These are phyloP conservation scores for Terfezia claveryi DNA, from an alignment of 495 filamentous ascomycete species.

Conservation along the genomic window DNA sequence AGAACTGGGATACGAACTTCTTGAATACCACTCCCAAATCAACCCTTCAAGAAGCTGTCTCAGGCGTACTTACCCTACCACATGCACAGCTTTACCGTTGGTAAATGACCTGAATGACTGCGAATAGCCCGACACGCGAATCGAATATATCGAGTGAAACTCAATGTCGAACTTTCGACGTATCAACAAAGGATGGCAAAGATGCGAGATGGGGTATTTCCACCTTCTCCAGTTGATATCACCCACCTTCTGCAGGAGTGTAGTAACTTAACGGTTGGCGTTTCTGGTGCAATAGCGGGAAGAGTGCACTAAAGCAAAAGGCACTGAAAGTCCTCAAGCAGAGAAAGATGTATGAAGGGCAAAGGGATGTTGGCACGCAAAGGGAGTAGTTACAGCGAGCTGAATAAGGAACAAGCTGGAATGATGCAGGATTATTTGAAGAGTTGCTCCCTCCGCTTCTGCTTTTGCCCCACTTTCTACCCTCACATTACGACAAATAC, in stretches of 20 bases:
- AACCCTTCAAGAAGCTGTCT: slow-evolving; percentile 66
- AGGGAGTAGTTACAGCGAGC: slow-evolving; percentile 80
- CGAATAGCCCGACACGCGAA: slow-evolving; percentile 51
- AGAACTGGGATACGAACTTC: slow-evolving; percentile 33
- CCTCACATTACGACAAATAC: no score
- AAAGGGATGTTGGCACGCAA: no score
- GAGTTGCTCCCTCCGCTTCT: slow-evolving; percentile 22
- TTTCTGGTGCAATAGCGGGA: slow-evolving; percentile 28
- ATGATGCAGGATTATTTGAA: slow-evolving; percentile 99
- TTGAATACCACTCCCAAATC: slow-evolving; percentile 82
- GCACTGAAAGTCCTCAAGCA: slow-evolving; percentile 87
- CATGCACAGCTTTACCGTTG: neutral
- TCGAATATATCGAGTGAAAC: slow-evolving; percentile 73
- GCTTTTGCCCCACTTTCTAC: neutral
- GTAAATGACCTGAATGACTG: neutral
- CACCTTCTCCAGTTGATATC: neutral
- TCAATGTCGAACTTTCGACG: slow-evolving; percentile 72
- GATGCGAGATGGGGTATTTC: slow-evolving; percentile 59
- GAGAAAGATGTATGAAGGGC: slow-evolving; percentile 35
- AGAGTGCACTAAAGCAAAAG: slow-evolving; percentile 78
- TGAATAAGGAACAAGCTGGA: slow-evolving; percentile 91
- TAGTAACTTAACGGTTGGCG: no score
- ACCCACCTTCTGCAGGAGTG: no score
- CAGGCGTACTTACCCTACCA: slow-evolving; percentile 35
- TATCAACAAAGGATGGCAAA: slow-evolving; percentile 77